phyloP scores from a whole-genome alignment of 2,329 filamentous ascomycete species.

The Macrophomina tecta region DNA sequence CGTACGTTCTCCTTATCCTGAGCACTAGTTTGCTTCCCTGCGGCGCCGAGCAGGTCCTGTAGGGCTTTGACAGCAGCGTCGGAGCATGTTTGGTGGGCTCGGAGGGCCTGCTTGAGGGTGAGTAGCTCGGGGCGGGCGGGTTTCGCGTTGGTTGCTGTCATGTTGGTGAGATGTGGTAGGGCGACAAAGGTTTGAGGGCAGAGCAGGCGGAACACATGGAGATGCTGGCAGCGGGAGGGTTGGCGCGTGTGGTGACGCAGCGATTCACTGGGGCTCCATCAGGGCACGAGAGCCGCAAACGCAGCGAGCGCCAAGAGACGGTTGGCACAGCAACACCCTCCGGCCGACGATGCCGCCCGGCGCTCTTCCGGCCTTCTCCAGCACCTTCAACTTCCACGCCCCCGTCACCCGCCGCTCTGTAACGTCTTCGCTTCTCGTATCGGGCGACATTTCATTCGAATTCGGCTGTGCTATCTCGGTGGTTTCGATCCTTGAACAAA shows the following conservation, averaged over 20 bases:
- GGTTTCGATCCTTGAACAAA: conserved; percentile 43
- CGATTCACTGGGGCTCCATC: neutral
- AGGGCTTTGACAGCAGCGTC: conserved; percentile 53
- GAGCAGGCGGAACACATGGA: conserved; percentile 3
- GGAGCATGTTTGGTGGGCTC: conserved; percentile 56
- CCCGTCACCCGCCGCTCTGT: neutral
- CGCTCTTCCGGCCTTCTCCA: too few relatives aligned
- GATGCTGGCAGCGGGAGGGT: neutral
- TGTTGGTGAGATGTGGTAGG: neutral
- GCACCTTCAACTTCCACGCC: neutral
- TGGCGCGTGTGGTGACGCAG: conserved; percentile 8
- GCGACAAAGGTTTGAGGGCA: neutral
- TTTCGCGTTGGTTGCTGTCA: conserved; percentile 25
- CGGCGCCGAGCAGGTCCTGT: conserved; percentile 50
- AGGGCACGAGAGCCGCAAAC: neutral
- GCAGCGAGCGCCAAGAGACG: neutral
- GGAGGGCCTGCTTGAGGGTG: conserved; percentile 55
- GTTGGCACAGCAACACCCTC: conserved; percentile 16
- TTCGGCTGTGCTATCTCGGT: conserved; percentile 10
- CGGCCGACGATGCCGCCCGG: too few relatives aligned
- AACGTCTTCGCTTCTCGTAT: neutral
- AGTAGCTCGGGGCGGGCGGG: conserved; percentile 54
- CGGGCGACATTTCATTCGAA: neutral
- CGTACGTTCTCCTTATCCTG: conserved; percentile 43
- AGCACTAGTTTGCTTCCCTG: conserved; percentile 41